Conservation (phyloP, 306 rosid species). For the Nissolia schottii region DNA sequence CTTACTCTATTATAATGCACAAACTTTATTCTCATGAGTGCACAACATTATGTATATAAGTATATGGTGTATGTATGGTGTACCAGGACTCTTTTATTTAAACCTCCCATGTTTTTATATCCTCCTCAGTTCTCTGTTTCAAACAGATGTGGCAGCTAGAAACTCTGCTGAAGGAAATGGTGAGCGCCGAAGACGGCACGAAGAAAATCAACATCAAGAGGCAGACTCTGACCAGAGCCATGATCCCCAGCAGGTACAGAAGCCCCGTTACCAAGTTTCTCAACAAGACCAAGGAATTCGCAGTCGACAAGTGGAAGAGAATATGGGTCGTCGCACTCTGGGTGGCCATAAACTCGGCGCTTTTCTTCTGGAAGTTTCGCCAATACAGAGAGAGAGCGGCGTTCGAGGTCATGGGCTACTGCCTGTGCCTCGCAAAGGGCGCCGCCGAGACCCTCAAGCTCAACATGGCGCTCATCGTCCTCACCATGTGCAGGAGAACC, state of each 20-base stretch:
- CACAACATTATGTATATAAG: no score
- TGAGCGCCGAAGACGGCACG: conserved; percentile 38
- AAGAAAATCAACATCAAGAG: conserved; percentile 15
- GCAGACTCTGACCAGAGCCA: conserved; percentile 48
- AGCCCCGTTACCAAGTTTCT: conserved; percentile 40
- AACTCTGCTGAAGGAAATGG: conserved; percentile 65
- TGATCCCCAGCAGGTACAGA: conserved; percentile 71
- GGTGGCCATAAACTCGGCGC: conserved; percentile 50
- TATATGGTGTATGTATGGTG: no score
- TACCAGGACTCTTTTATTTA: no score
- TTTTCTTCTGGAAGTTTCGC: conserved; percentile 59
- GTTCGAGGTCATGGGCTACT: conserved; percentile 70
- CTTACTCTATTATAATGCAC: no score
- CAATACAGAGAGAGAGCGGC: conserved; percentile 46
- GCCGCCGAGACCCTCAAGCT: conserved; percentile 91
- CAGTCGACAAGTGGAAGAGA: conserved; percentile 63
- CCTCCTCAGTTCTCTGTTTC: conserved; percentile 2
- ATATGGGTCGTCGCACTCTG: conserved; percentile 65
- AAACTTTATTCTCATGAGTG: no score
- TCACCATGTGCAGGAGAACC: conserved; percentile 81
- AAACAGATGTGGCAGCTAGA: conserved; percentile 84
- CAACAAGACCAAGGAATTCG: conserved; percentile 27
- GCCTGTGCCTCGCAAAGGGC: conserved; percentile 87
- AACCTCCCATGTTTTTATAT: not conserved
- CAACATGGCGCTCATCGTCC: conserved; percentile 85